Conservation (phyloP, 495 filamentous ascomycete genomes). For the Pyronema domesticum region DNA sequence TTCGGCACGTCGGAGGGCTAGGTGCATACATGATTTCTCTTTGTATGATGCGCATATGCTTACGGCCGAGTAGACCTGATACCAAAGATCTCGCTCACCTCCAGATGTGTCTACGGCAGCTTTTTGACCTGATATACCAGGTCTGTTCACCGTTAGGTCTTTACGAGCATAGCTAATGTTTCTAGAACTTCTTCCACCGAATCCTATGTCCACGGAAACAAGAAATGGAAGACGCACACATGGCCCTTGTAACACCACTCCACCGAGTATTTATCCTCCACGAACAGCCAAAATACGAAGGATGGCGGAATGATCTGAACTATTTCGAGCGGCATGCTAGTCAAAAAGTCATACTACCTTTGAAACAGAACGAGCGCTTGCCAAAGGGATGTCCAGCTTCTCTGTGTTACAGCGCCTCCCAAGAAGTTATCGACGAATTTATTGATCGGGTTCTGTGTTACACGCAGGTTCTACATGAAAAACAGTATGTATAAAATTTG, state of each 20-base stretch:
- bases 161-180: background rate
- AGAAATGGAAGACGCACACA: background rate
- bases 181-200: conserved; percentile 3
- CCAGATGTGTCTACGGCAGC: background rate
- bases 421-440: background rate
- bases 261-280: conserved; percentile 1
- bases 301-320: background rate
- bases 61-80: background rate
- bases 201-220: conserved; percentile 1
- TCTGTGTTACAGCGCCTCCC: background rate
- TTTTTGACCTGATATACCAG: conserved; percentile 3
- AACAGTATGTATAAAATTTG: background rate
- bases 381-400: conserved; percentile 2
- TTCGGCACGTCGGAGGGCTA: background rate
- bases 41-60: background rate
- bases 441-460: background rate
- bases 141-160: background rate
- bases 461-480: conserved; percentile 1
- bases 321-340: background rate
- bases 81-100: conserved; percentile 1
- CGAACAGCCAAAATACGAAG: background rate
- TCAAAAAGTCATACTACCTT: background rate
- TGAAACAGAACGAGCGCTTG: background rate
- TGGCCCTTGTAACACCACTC: background rate
- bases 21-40: background rate